Evolutionary conservation across 2,329 filamentous ascomycete genomes (phyloP), one percentile per base, ranked within the genome.

Genomic region (Tolypocladium tundrense): DNA sequence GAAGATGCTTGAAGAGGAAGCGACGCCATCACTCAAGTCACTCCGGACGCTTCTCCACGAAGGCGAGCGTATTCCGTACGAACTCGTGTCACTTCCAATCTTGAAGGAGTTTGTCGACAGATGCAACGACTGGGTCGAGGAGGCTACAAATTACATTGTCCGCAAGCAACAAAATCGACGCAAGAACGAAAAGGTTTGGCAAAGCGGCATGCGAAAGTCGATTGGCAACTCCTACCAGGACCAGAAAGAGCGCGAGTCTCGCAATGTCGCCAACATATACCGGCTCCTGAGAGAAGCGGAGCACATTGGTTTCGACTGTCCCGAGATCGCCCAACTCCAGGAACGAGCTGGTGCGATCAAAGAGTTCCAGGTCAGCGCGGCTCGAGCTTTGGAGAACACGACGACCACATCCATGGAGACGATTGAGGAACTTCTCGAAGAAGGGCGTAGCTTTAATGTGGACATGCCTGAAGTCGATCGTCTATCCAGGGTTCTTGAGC

Each of bases 41-140:
- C 80, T 99, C 66, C 88, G 93, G 62, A 85, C 86, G 54, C 80
- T 99, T 57, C 80, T 97, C 59, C 87, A 88, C 69, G 94, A 99
- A 79, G 94, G 94, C 72, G 94, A 99, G 76, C 92, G 91, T 73
- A 97, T 99, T 68, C 91, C 93, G 59, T 95, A 90, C 78, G 88
- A 91, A 59, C 82, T 99, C 61, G 85, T 87, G 63, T 92, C 91
- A 61, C 81, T 99, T 62, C 82, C 88, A 66, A 84, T 90, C 65
- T 81, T 99, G 65, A 88, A 86, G 73, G 84, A 87, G 64, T 99
- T 96, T 75, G 94, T 99, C 71, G 91, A 96, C 66, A 88, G 90
- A 67, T 97, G 94, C 77, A 95, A 96, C 72, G 91, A 96, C 70
- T 97, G 95, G 89, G 91, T 97, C 62, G 94, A 97, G 67, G 93